phyloP scores from a whole-genome alignment of 257 asterid species.

The Catharanthus roseus region DNA sequence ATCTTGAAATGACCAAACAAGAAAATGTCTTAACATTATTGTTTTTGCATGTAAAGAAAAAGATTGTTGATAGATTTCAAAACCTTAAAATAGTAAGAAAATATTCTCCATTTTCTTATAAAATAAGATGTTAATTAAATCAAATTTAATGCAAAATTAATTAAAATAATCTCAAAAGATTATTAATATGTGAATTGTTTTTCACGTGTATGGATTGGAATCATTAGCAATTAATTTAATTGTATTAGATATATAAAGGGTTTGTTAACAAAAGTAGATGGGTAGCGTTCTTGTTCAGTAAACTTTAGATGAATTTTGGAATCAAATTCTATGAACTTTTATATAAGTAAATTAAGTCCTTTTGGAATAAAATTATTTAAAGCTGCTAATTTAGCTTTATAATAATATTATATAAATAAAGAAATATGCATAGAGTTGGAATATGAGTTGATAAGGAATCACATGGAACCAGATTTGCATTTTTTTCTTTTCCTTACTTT shows the following conservation, averaged over 20 bases:
- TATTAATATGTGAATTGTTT: too few relatives aligned
- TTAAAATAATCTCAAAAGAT: neutral
- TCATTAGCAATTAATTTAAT: too few relatives aligned
- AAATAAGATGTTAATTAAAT: too few relatives aligned
- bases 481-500: too few relatives aligned
- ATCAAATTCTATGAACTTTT: conserved; percentile 7
- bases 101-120: neutral
- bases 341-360: neutral
- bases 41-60: neutral
- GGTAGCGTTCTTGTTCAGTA: conserved; percentile 6
- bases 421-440: too few relatives aligned
- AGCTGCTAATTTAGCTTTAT: neutral
- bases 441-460: too few relatives aligned
- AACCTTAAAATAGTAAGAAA: neutral
- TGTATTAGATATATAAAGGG: too few relatives aligned
- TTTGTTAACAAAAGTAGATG: neutral
- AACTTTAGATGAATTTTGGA: neutral
- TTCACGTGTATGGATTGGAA: neutral
- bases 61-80: neutral
- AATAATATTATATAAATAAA: too few relatives aligned
- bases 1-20: neutral
- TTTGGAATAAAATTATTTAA: conserved; percentile 6
- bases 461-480: too few relatives aligned
- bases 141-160: too few relatives aligned
- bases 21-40: neutral